Conservation (phyloP, 768 basidiomycete species). For the Solioccasus polychromus region DNA sequence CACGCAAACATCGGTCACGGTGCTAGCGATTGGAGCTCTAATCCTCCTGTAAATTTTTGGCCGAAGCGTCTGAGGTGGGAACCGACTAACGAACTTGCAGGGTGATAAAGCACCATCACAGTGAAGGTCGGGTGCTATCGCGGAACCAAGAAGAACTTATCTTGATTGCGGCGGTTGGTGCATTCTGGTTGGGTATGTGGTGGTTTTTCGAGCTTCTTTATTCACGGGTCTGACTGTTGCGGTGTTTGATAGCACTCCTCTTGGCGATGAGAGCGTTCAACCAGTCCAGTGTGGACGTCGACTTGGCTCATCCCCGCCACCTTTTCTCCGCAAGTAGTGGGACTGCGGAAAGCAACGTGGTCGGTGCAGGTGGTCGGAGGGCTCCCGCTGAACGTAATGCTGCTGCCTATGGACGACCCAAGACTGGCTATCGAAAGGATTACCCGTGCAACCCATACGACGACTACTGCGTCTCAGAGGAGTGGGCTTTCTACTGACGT, state of each 20-base stretch:
- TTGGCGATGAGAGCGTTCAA: constrained; percentile 40
- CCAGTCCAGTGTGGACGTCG: constrained; percentile 29
- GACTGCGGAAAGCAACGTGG: constrained; percentile 33
- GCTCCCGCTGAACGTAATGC: constrained; percentile 30
- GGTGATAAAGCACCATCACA: constrained; percentile 64
- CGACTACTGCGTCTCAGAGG: constrained; percentile 68
- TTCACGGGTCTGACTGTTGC: constrained; percentile 5
- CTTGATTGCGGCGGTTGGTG: constrained; percentile 65
- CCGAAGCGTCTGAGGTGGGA: neutral
- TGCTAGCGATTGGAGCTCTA: constrained; percentile 62
- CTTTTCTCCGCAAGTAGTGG: constrained; percentile 35
- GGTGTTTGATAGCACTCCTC: constrained; percentile 34
- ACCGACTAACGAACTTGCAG: constrained; percentile 33
- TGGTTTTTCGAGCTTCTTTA: constrained; percentile 6
- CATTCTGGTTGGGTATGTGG: constrained; percentile 79
- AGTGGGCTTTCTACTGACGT: constrained; percentile 51
- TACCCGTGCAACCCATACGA: constrained; percentile 59
- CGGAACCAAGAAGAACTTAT: constrained; percentile 73
- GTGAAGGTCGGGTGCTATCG: constrained; percentile 55
- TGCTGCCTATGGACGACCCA: constrained; percentile 28
- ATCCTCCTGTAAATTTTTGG: constrained; percentile 55
- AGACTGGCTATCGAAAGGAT: constrained; percentile 37
- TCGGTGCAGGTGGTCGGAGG: constrained; percentile 30
- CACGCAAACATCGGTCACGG: constrained; percentile 72
- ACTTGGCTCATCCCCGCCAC: constrained; percentile 28